Evolutionary conservation across 2,329 filamentous ascomycete genomes (phyloP).

Genomic region (Aspergillus piperis): DNA sequence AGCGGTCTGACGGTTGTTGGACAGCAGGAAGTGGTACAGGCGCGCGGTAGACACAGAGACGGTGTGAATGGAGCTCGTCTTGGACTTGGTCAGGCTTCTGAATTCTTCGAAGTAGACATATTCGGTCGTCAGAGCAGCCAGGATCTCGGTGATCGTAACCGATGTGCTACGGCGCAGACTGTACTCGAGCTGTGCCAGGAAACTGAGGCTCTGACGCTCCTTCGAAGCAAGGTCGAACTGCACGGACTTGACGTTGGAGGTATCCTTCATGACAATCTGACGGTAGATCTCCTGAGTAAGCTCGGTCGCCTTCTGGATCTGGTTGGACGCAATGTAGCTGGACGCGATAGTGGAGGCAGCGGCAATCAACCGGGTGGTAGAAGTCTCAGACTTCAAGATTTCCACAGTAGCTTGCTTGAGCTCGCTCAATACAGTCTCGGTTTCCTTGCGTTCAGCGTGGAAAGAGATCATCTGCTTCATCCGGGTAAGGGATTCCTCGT

Average conservation of each 20-base stretch:
- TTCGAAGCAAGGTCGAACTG: conserved; percentile 39
- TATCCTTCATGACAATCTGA: conserved; percentile 43
- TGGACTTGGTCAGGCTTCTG: conserved; percentile 39
- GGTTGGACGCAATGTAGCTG: conserved; percentile 39
- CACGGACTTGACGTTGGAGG: conserved; percentile 30
- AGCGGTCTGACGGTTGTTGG: conserved; percentile 25
- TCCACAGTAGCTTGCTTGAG: conserved; percentile 38
- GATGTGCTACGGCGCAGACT: conserved; percentile 30
- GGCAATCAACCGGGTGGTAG: conserved; percentile 31
- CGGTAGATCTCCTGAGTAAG: conserved; percentile 42
- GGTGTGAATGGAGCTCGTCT: conserved; percentile 38
- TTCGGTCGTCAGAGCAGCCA: conserved; percentile 48
- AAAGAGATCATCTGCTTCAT: conserved; percentile 41
- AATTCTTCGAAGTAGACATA: conserved; percentile 45
- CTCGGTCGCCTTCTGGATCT: conserved; percentile 35
- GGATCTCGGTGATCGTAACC: conserved; percentile 43
- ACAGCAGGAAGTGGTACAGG: conserved; percentile 35
- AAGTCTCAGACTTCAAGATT: conserved; percentile 37
- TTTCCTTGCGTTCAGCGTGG: conserved; percentile 37
- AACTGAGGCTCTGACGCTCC: conserved; percentile 42
- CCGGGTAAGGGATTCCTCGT: conserved; percentile 41
- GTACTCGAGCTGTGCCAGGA: conserved; percentile 51
- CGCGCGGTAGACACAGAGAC: conserved; percentile 40
- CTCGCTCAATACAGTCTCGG: conserved; percentile 32
- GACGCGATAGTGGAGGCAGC: conserved; percentile 41